Conservation (phyloP, 257 asterid species). For the Capsicum baccatum region DNA sequence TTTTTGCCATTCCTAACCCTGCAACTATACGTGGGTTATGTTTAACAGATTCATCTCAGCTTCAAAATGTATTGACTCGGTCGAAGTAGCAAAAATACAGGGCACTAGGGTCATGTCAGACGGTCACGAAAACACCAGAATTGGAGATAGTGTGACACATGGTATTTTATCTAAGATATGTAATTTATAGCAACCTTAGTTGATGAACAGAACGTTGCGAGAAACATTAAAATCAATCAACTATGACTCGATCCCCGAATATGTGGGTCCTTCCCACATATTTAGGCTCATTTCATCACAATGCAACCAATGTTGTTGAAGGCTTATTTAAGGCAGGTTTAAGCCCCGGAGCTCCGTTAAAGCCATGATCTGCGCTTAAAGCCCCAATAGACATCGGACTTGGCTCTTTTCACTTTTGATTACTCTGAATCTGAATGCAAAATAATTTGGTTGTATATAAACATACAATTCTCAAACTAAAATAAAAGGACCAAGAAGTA, state of each 20-base stretch:
- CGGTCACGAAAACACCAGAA: not conserved
- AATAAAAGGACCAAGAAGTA: not conserved
- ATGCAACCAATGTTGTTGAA: not conserved
- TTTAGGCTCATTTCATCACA: not conserved
- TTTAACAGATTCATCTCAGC: conserved; percentile 1
- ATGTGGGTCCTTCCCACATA: not conserved
- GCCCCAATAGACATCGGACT: not conserved
- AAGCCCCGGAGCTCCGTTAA: not conserved
- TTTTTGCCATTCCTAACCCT: not conserved
- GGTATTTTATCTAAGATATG: not conserved
- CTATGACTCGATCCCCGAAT: not conserved
- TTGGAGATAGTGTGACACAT: not conserved
- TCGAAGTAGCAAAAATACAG: conserved; percentile 13
- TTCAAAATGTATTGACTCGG: not conserved
- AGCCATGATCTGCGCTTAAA: not conserved
- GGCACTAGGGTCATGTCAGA: not conserved
- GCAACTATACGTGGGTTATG: not conserved
- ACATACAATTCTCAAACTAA: not conserved
- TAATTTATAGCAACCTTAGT: not conserved
- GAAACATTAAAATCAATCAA: not conserved
- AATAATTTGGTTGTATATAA: not conserved
- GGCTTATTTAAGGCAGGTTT: not conserved
- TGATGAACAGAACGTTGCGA: not conserved
- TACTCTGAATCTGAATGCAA: not conserved
- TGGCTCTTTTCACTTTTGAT: not conserved